These are phyloP conservation scores for Chamaenerion angustifolium DNA, from an alignment of 345 rosid genomes.

Conservation along the genomic window DNA sequence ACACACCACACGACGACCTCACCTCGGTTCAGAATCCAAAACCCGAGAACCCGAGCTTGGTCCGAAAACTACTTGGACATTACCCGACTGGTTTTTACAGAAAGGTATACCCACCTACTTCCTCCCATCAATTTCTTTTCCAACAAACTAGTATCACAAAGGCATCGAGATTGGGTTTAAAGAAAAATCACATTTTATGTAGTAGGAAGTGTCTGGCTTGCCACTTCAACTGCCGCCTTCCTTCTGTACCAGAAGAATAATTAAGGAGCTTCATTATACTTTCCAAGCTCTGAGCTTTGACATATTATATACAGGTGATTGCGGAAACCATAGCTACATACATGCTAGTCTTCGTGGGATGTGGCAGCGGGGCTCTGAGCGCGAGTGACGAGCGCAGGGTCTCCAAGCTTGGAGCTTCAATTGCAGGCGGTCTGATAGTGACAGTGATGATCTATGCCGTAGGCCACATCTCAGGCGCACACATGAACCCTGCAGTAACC, in stretches of 20 bases:
- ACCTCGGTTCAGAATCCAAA: slow-evolving; percentile 5
- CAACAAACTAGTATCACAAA: too few species aligned
- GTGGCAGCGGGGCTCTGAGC: slow-evolving; percentile 36
- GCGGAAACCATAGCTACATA: slow-evolving; percentile 48
- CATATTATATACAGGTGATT: slow-evolving; percentile 19
- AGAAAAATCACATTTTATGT: too few species aligned
- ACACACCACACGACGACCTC: slow-evolving; percentile 5
- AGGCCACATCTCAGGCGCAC: slow-evolving; percentile 68
- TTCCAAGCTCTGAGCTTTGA: background rate
- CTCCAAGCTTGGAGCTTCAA: slow-evolving; percentile 38
- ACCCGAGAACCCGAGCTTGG: background rate
- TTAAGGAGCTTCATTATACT: background rate
- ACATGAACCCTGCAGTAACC: slow-evolving; percentile 69
- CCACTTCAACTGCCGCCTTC: too few species aligned
- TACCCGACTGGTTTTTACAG: slow-evolving; percentile 27
- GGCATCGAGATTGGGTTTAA: background rate
- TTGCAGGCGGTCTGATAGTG: slow-evolving; percentile 52
- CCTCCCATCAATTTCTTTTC: background rate
- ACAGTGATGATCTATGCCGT: slow-evolving; percentile 61
- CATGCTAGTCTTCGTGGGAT: slow-evolving; percentile 45
- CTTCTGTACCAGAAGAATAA: too few species aligned
- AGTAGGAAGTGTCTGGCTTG: too few species aligned
- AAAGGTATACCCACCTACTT: slow-evolving; percentile 18
- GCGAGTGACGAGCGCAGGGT: slow-evolving; percentile 19
- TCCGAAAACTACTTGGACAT: slow-evolving; percentile 9